phyloP scores from a whole-genome alignment of 2,329 filamentous ascomycete genomes.

The Ceratocystis eucalypticola region DNA sequence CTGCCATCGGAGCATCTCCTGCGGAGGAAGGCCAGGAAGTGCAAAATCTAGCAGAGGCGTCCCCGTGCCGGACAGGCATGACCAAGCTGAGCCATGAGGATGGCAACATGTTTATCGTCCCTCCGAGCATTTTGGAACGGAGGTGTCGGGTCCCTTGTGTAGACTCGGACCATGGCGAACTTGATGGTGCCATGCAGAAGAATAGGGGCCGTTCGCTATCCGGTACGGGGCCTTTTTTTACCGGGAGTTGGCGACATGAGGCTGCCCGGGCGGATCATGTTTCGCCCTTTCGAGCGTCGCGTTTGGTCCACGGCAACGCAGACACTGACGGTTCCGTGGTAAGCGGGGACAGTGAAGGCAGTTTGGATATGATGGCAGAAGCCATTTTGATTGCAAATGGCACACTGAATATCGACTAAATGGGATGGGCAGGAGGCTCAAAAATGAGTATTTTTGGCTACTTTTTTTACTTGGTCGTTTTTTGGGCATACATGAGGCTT shows the following conservation, averaged over 20 bases:
- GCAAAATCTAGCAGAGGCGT: slow-evolving; percentile 2
- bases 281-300: slow-evolving; percentile 17
- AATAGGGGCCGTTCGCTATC: slow-evolving; percentile 14
- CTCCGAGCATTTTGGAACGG: slow-evolving; percentile 3
- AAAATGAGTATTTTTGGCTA: neutral
- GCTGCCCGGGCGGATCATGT: slow-evolving; percentile 11
- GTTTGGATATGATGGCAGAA: slow-evolving; percentile 13
- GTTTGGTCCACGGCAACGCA: slow-evolving; percentile 9
- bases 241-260: slow-evolving; percentile 18
- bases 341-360: slow-evolving; percentile 12
- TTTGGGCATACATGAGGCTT: neutral
- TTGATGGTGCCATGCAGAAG: neutral
- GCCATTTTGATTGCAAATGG: slow-evolving; percentile 13
- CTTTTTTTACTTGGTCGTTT: neutral
- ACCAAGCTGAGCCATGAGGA: slow-evolving; percentile 10
- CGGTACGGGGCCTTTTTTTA: slow-evolving; percentile 16
- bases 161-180: neutral
- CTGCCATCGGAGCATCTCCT: neutral
- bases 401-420: slow-evolving; percentile 6
- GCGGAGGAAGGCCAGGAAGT: neutral
- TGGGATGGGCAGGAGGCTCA: neutral
- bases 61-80: slow-evolving; percentile 9
- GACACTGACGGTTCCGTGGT: neutral
- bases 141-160: slow-evolving; percentile 7
- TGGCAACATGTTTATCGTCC: slow-evolving; percentile 11